Evolutionary conservation across 108 stramenopile species (phyloP).

Genomic region (Mediolabrus comicus): DNA sequence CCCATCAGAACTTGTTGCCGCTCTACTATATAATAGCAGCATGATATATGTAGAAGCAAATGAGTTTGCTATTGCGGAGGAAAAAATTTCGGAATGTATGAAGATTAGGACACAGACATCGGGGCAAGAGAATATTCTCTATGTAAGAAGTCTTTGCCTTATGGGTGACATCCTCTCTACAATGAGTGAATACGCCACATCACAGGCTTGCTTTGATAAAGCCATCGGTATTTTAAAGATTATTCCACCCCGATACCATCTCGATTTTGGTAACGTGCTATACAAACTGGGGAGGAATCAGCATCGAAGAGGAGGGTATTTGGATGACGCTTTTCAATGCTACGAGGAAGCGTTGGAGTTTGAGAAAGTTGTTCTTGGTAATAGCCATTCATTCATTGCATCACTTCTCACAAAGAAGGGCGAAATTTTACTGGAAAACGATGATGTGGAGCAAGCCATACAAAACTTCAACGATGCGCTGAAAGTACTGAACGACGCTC

Average conservation of each 20-base stretch:
- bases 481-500: constrained; percentile 50
- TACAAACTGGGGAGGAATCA: constrained; percentile 77
- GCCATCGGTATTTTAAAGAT: constrained; percentile 62
- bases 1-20: constrained; percentile 63
- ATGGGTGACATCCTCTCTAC: constrained; percentile 65
- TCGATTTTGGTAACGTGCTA: constrained; percentile 70
- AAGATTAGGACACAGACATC: constrained; percentile 53
- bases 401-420: constrained; percentile 60
- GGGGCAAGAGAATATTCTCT: constrained; percentile 61
- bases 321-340: constrained; percentile 63
- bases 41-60: constrained; percentile 61
- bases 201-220: constrained; percentile 69
- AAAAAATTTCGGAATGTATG: constrained; percentile 55
- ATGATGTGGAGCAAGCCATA: constrained; percentile 56
- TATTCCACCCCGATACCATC: constrained; percentile 48
- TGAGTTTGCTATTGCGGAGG: constrained; percentile 57
- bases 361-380: constrained; percentile 59
- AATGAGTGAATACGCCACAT: constrained; percentile 69
- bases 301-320: constrained; percentile 59
- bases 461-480: constrained; percentile 67
- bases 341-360: constrained; percentile 68
- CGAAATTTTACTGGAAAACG: constrained; percentile 64
- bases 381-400: constrained; percentile 58
- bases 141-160: constrained; percentile 64
- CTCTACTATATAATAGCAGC: constrained; percentile 64